Evolutionary conservation across 768 basidiomycete species (phyloP), one percentile per base, ranked within the genome.

Genomic region (Holtermanniella nyarrowii): DNA sequence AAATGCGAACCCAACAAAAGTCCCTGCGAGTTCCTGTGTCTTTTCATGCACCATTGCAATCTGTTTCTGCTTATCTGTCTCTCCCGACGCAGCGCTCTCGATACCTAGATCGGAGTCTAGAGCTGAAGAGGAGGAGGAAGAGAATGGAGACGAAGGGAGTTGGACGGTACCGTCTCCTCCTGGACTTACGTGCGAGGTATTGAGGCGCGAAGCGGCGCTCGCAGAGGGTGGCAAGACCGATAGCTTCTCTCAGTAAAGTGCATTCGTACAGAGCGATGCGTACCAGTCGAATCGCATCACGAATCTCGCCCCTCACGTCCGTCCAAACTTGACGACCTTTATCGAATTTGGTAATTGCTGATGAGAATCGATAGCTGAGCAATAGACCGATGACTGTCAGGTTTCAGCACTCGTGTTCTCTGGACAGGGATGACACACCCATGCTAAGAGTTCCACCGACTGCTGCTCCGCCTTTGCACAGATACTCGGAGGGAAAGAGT

Each of bases 291-390:
- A 68, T 55, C 1, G 58, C 70, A 55, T 68, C 65, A 23, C 68
- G 24, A 7, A 69, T 60, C 22, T 58, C 54, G 1, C 53, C 57
- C 22, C 62, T 53, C 1, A 69, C 53, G 22, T 48, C 64, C 16
- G 61, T 57, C 70, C 70, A 71, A 0, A 65, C 60, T 46, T 61
- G 62, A 48, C 63, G 68, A 3, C 70, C 70, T 31, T 66, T 63
- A 18, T 68, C 65, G 68, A 68, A 71, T 46, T 66, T 68, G 1
- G 58, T 50, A 10, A 69, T 54, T 0, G 70, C 68, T 2, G 59
- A 55, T 5, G 62, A 68, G 42, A 65, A 66, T 4, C 65, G 51
- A 54, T 71, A 69, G 18, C 61, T 64, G 14, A 71, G 52, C 13
- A 71, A 48, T 39, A 71, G 53, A 5, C 68, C 68, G 18, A 63